Percentiles rank a stretch among this genome's conserved stretches.
Conservation (phyloP, 2,329 filamentous ascomycete species). For the Grosmannia huntii region DNA sequence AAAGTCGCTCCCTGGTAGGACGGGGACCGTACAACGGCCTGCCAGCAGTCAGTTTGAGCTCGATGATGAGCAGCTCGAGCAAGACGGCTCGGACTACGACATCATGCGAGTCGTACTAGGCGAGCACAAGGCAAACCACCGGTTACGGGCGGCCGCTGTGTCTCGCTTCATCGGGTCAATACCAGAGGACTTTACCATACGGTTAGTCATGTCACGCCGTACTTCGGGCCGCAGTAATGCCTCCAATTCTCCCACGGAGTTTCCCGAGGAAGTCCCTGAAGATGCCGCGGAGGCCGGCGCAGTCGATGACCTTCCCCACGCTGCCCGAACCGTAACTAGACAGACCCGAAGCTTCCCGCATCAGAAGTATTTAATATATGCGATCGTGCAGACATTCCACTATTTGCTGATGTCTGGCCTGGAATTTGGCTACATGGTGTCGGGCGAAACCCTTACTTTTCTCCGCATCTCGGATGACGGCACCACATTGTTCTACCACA, state of each 20-base stretch:
- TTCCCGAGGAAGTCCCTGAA: background rate
- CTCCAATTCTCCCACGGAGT: background rate
- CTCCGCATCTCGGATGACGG: background rate
- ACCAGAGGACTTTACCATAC: background rate
- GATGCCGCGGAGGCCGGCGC: background rate
- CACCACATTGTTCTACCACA: background rate
- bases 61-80: background rate
- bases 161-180: background rate
- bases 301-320: background rate
- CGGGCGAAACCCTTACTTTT: background rate
- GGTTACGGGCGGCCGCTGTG: background rate
- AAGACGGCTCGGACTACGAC: background rate
- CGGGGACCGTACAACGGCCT: background rate
- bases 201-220: background rate
- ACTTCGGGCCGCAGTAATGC: background rate
- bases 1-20: background rate
- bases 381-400: background rate
- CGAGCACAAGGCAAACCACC: background rate
- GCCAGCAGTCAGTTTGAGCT: background rate
- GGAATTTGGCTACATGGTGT: slow-evolving; percentile 1
- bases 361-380: background rate
- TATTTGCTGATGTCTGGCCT: background rate
- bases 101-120: background rate
- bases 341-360: background rate
- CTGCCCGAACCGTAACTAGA: background rate